Conservation (phyloP, 2,329 filamentous ascomycete species). For the Stromatinia cepivora region DNA sequence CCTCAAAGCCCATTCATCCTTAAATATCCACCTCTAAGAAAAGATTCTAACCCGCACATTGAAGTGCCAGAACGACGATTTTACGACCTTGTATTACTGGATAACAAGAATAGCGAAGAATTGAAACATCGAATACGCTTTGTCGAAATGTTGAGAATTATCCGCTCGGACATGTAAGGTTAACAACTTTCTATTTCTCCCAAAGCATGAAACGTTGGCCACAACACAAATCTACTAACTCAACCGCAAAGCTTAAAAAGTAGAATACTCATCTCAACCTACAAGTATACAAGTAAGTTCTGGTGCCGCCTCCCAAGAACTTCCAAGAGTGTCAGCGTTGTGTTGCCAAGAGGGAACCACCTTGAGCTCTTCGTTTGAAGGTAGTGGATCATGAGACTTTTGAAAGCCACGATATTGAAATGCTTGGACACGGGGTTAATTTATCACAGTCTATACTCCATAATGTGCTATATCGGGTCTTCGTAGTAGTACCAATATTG, state of each 20-base stretch:
- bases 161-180: slow-evolving; percentile 18
- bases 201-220: slow-evolving; percentile 9
- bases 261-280: slow-evolving; percentile 1
- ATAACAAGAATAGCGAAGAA: not conserved
- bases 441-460: not conserved
- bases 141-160: slow-evolving; percentile 18
- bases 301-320: not conserved
- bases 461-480: not conserved
- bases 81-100: not conserved
- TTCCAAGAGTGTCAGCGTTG: slow-evolving; percentile 18
- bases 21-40: not conserved
- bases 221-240: not conserved
- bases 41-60: not conserved
- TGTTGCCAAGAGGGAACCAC: slow-evolving; percentile 8
- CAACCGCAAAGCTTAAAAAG: slow-evolving; percentile 8
- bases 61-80: not conserved
- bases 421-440: not conserved
- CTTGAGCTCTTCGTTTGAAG: slow-evolving; percentile 15
- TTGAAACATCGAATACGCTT: slow-evolving; percentile 19
- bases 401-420: not conserved
- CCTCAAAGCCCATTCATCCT: not conserved
- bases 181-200: slow-evolving; percentile 6
- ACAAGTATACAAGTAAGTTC: slow-evolving; percentile 1
- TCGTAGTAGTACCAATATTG: not conserved
- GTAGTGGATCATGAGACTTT: not conserved